Conservation (phyloP, 2,329 filamentous ascomycete species). For the Aspergillus thermomutatus region DNA sequence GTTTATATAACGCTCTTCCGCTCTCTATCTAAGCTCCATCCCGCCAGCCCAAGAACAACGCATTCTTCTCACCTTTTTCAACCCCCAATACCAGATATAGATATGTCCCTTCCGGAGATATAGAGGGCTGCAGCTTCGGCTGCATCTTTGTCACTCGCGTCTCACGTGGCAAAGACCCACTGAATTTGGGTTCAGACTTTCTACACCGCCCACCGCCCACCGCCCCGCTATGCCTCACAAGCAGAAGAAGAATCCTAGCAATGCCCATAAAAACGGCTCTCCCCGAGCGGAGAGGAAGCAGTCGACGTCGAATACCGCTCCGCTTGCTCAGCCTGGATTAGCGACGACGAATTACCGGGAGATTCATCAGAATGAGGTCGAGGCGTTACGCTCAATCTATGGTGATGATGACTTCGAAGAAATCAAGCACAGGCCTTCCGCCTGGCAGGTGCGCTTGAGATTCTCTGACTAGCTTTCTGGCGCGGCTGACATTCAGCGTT, state of each 20-base stretch:
- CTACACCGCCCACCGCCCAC: slow-evolving; percentile 31
- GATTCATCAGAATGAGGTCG: slow-evolving; percentile 81
- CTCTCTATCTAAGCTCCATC: neutral
- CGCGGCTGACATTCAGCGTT: slow-evolving; percentile 9
- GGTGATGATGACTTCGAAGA: slow-evolving; percentile 83
- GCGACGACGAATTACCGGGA: slow-evolving; percentile 67
- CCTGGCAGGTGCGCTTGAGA: slow-evolving; percentile 71
- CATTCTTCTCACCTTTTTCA: neutral
- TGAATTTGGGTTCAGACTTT: slow-evolving; percentile 24
- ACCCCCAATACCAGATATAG: slow-evolving; percentile 5
- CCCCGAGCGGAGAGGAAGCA: slow-evolving; percentile 36
- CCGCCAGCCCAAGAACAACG: neutral
- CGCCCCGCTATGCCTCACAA: slow-evolving; percentile 45
- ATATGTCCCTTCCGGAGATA: slow-evolving; percentile 28
- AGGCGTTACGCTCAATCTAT: slow-evolving; percentile 83
- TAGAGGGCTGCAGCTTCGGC: slow-evolving; percentile 44
- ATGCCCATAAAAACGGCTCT: slow-evolving; percentile 31
- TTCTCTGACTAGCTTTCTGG: slow-evolving; percentile 8
- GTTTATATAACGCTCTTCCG: slow-evolving; percentile 20
- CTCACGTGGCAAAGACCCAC: slow-evolving; percentile 27
- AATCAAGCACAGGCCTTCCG: slow-evolving; percentile 64
- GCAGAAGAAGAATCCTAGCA: slow-evolving; percentile 40
- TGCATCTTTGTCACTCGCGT: slow-evolving; percentile 36
- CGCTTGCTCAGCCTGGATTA: slow-evolving; percentile 30
- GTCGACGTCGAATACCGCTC: slow-evolving; percentile 27